A percentile compares a stretch with the other conserved stretches of the same genome.
Conservation (phyloP, 768 basidiomycete genomes). For the Trametes villosa region DNA sequence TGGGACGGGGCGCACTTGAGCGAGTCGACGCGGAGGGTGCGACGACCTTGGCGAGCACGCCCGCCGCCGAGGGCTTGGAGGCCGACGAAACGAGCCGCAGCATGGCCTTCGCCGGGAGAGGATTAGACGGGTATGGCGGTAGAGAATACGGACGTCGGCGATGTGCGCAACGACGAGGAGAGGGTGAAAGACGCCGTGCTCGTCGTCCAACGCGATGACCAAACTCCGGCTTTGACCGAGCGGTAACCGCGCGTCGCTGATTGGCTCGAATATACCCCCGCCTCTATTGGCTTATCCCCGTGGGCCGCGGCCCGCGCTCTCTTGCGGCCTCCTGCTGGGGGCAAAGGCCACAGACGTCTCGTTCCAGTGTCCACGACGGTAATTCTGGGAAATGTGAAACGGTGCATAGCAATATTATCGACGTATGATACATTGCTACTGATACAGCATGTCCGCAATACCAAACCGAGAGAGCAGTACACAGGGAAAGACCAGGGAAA, state of each 20-base stretch:
- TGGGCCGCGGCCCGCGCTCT: neutral
- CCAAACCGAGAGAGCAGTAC: constrained; percentile 7
- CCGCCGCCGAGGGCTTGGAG: constrained; percentile 56
- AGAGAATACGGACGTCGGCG: constrained; percentile 26
- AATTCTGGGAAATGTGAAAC: neutral
- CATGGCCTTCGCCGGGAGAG: constrained; percentile 45
- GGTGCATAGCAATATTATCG: constrained; percentile 11
- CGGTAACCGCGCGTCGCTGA: constrained; percentile 17
- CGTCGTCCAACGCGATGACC: constrained; percentile 29
- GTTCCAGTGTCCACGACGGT: too few species aligned
- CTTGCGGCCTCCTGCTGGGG: neutral
- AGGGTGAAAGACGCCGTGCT: constrained; percentile 24
- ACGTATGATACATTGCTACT: constrained; percentile 27
- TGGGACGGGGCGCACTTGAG: constrained; percentile 32
- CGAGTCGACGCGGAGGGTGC: constrained; percentile 42
- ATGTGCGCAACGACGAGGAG: constrained; percentile 24
- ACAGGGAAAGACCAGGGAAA: constrained; percentile 25
- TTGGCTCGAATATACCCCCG: constrained; percentile 19
- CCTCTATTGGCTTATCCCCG: constrained; percentile 6
- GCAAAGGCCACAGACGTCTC: neutral
- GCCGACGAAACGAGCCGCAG: constrained; percentile 72
- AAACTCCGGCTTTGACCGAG: constrained; percentile 30
- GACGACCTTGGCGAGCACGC: constrained; percentile 69
- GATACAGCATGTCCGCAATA: constrained; percentile 22
- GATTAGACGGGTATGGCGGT: constrained; percentile 5